phyloP scores from a whole-genome alignment of 2,329 filamentous ascomycete genomes.

The Nannizzia gypsea region DNA sequence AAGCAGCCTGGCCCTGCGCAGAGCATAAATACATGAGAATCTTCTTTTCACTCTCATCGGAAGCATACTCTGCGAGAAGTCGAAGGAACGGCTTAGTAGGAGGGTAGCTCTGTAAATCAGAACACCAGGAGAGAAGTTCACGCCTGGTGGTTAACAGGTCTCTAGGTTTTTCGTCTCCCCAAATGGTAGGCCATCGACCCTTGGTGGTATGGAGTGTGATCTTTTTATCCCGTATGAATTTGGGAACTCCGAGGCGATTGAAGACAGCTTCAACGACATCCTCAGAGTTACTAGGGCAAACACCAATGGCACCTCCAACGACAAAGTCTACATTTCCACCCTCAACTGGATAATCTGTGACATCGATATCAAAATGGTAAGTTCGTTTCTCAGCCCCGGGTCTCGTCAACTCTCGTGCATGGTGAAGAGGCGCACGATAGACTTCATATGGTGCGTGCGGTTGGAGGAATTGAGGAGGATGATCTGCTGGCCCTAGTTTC shows the following conservation, averaged over 20 bases:
- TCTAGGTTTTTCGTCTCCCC: constrained; percentile 78
- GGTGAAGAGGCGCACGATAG: constrained; percentile 76
- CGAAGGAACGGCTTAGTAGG: constrained; percentile 81
- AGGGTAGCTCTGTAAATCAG: constrained; percentile 82
- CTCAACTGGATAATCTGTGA: constrained; percentile 85
- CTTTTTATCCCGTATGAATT: constrained; percentile 71
- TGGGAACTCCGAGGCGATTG: constrained; percentile 67
- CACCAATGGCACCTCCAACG: constrained; percentile 87
- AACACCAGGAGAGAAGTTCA: constrained; percentile 90
- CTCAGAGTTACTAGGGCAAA: constrained; percentile 76
- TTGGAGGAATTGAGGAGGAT: constrained; percentile 82
- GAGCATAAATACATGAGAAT: constrained; percentile 76
- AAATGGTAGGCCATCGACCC: constrained; percentile 93
- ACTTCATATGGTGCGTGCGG: constrained; percentile 90
- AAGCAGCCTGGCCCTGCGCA: constrained; percentile 78
- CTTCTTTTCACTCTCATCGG: constrained; percentile 72
- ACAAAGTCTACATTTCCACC: constrained; percentile 77
- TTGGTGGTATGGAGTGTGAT: constrained; percentile 64
- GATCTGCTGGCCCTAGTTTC: constrained; percentile 34
- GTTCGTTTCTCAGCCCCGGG: constrained; percentile 89
- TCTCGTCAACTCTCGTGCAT: constrained; percentile 74
- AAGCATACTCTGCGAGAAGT: constrained; percentile 72
- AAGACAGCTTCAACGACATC: constrained; percentile 71
- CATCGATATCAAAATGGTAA: constrained; percentile 92
- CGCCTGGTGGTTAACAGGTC: constrained; percentile 81